Base-by-base conservation (phyloP, 495 filamentous ascomycete species). In the Aspergillus saccharolyticus region DNA sequence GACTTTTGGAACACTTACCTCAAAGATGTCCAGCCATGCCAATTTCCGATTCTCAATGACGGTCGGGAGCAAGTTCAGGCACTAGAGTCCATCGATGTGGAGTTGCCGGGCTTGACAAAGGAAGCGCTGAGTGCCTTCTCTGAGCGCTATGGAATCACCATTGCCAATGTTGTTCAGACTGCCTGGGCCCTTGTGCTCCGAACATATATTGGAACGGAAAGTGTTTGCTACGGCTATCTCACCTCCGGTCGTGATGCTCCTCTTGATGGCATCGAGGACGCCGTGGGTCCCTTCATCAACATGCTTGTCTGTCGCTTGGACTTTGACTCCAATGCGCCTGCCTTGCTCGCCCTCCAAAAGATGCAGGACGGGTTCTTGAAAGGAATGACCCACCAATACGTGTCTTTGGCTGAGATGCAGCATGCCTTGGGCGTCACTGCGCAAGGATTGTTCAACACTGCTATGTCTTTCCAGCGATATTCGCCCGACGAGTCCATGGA, bases 161-260 rank as follows among this genome's bases (percentile, higher is more conserved):
- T 69, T 48, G 54, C 66, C 8, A 53, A 56, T 2, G 53, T 64
- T 24, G 66, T 70, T 30, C 63, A 65, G 12, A 56, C 63, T 16
- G 56, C 57, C 1, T 80, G 77, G 77, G 75, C 64, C 22, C 42
- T 79, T 3, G 69, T 78, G 6, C 63, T 80, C 12, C 63, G 68
- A 28, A 60, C 53, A 2, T 77, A 74, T 56, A 75, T 73, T 4
- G 64, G 66, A 10, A 64, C 67, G 1, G 64, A 74, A 16, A 63
- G 72, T 20, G 65, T 78, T 7, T 69, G 68, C 43, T 81, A 79
- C 54, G 76, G 76, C 1, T 69, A 66, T 45, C 44, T 68, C 18
- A 51, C 56, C 16, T 58, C 66, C 12, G 63, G 65, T 14, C 67
- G 71, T 7, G 70, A 77, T 54, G 57, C 65, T 12, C 66, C 67